phyloP scores from a whole-genome alignment of 2,329 filamentous ascomycete genomes.

The Botrytis fabae region DNA sequence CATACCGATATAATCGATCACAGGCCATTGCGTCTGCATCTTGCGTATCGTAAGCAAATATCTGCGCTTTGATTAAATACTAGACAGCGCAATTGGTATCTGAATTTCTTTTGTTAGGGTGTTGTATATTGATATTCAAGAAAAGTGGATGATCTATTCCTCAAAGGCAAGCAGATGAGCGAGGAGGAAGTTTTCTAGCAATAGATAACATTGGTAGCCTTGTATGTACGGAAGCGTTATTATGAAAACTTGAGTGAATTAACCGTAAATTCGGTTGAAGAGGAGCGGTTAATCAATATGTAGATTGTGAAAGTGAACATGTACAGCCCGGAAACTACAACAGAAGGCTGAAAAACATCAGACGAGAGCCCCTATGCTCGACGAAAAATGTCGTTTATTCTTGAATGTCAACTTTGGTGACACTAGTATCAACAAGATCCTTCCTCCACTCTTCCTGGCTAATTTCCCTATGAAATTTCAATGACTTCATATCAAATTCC shows the following conservation, averaged over 20 bases:
- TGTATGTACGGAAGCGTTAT: background rate
- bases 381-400: background rate
- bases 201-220: background rate
- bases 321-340: too few relatives aligned
- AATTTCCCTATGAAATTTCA: background rate
- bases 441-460: background rate
- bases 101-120: too few relatives aligned
- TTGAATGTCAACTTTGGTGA: background rate
- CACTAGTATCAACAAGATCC: background rate
- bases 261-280: background rate
- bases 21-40: background rate
- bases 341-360: background rate
- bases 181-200: background rate
- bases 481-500: background rate
- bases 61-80: background rate
- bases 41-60: background rate
- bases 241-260: background rate
- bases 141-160: background rate
- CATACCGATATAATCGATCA: background rate
- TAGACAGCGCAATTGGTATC: background rate
- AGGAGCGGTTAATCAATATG: background rate
- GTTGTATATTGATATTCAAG: background rate
- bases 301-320: background rate
- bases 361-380: background rate
- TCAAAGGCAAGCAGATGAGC: background rate